These are phyloP conservation scores for Suillus subalutaceus DNA, from an alignment of 768 basidiomycete species.

Conservation along the genomic window DNA sequence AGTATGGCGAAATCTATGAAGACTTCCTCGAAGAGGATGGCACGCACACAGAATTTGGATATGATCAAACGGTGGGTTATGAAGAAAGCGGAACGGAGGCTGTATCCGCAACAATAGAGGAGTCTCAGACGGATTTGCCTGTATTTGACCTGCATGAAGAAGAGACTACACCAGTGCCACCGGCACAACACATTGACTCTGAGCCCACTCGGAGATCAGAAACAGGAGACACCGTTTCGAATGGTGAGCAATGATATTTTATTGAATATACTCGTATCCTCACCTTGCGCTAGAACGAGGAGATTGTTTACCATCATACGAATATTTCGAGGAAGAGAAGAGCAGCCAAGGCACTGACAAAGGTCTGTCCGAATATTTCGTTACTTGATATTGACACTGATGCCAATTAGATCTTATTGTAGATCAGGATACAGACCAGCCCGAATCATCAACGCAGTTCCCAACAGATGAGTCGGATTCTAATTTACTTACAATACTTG, in stretches of 20 bases:
- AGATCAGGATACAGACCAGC: slow-evolving; percentile 3
- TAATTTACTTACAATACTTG: slow-evolving; percentile 28
- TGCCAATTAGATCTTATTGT: neutral
- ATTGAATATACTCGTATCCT: neutral
- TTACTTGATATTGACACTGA: neutral
- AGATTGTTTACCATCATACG: neutral
- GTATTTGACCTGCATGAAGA: slow-evolving; percentile 20
- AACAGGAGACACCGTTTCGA: neutral
- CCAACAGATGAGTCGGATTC: slow-evolving; percentile 32
- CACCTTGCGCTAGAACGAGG: neutral
- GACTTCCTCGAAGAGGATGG: slow-evolving; percentile 34
- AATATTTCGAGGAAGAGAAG: neutral
- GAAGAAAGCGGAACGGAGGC: slow-evolving; percentile 26
- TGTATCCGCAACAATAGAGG: slow-evolving; percentile 22
- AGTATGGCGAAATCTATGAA: slow-evolving; percentile 40
- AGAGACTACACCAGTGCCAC: slow-evolving; percentile 20
- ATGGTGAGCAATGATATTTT: neutral
- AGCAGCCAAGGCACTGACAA: slow-evolving; percentile 4
- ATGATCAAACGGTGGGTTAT: slow-evolving; percentile 22
- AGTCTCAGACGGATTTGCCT: slow-evolving; percentile 17
- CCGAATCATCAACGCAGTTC: neutral
- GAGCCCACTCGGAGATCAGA: slow-evolving; percentile 6
- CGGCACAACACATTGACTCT: slow-evolving; percentile 13
- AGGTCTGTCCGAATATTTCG: neutral
- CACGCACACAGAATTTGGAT: slow-evolving; percentile 17